Base-by-base conservation (phyloP, 257 asterid species). In the Fraxinus americana region DNA sequence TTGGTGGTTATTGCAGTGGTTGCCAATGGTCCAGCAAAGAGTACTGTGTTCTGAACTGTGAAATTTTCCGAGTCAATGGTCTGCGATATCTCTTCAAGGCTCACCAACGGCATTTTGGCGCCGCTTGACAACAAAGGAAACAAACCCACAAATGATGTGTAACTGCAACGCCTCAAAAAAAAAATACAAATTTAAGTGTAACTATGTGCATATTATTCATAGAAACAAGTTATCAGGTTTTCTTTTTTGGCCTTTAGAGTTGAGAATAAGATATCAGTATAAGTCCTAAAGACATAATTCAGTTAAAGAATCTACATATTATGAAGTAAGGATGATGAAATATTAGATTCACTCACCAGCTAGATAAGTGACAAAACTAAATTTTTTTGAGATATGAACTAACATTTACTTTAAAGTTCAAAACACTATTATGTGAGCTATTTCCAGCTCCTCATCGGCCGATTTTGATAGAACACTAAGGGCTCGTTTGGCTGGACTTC, bases 51-150 rank as follows among this genome's bases (percentile, higher is more conserved):
- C 85, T 95, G 91, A 72, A 95, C 98, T 0, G 93, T 83, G 85
- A 91, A 93, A 69, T 82, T 75, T 71, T 67, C 82, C 0, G 98
- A 89, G 77, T 95, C 94, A 12, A 95, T 93, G 61, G 91, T 93
- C 84, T 95, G 99, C 1, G 97, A 95, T 80, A 95, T 91, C 87
- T 95, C 97, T 79, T 93, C 97, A 23, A 95, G 87, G 59, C 83
- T 94, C 83, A 86, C 90, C 81, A 90, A 78, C 19, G 93, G 94
- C 70, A 93, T 82, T 30, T 79, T 74, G 65, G 89, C 88, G 73
- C 93, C 96, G 77, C 90, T 86, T 21, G 99, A 87, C 68, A 95
- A 79, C 89, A 91, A 80, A 12, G 97, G 99, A 72, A 90, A 91
- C 87, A 93, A 74, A 9, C 91, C 94, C 5, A 77, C 76, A 87